These are phyloP conservation scores for Eucalyptus pumila DNA, from an alignment of 345 rosid species.

Conservation along the genomic window DNA sequence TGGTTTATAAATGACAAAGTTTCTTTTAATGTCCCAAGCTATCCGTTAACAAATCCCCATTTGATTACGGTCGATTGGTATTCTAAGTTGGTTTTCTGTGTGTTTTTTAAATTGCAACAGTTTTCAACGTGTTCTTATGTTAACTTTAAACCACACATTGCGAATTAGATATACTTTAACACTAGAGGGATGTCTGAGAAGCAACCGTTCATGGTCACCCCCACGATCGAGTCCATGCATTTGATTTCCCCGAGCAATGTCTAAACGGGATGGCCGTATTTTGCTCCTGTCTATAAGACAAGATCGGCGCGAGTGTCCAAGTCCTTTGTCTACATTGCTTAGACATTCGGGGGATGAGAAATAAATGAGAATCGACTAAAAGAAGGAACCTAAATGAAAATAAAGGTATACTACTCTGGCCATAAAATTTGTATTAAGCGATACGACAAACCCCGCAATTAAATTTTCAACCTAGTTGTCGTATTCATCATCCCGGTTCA, in stretches of 20 bases:
- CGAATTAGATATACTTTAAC: background rate
- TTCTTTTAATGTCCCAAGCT: background rate
- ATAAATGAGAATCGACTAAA: background rate
- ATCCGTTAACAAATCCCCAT: background rate
- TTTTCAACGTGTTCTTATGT: background rate
- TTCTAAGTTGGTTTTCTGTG: background rate
- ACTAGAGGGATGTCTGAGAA: background rate
- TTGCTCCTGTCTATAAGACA: accelerated
- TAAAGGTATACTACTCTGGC: background rate
- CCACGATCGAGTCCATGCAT: accelerated
- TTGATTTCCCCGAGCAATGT: background rate
- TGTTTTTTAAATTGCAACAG: background rate
- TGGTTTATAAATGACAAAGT: background rate
- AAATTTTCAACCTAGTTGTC: background rate
- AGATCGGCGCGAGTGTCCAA: background rate
- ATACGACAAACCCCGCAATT: accelerated
- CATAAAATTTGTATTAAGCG: background rate
- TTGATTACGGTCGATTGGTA: background rate
- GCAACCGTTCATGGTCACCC: accelerated
- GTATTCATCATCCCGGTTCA: background rate
- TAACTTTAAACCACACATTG: background rate
- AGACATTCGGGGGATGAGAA: background rate
- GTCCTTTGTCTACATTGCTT: background rate
- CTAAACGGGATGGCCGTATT: accelerated
- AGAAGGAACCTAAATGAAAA: background rate